These are phyloP conservation scores for Debaryomyces subglobosus DNA, from an alignment of 1,139 yeast species.

Conservation along the genomic window DNA sequence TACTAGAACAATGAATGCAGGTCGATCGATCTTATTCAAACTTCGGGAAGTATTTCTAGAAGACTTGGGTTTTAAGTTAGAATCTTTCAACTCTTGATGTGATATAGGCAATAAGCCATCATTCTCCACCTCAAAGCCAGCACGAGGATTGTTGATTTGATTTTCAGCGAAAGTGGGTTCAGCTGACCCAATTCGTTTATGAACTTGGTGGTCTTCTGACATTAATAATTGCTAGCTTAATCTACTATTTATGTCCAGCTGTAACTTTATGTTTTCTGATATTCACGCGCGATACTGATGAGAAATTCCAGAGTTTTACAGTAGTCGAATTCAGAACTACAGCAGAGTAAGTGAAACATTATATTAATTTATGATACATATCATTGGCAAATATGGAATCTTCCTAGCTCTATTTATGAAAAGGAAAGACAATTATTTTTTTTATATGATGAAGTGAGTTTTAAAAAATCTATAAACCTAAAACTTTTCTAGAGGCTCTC, in stretches of 20 bases:
- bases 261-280: background rate
- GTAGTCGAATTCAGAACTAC: background rate
- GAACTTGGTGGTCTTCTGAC: slow-evolving; percentile 7
- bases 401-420: slow-evolving; percentile 5
- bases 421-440: background rate
- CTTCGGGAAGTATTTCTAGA: slow-evolving; percentile 9
- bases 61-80: slow-evolving; percentile 13
- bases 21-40: slow-evolving; percentile 54
- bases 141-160: slow-evolving; percentile 24
- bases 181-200: slow-evolving; percentile 6
- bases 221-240: background rate
- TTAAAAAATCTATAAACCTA: slow-evolving; percentile 54
- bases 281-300: background rate
- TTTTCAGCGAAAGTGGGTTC: slow-evolving; percentile 16
- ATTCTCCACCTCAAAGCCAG: slow-evolving; percentile 33
- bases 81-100: slow-evolving; percentile 24
- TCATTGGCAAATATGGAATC: slow-evolving; percentile 3
- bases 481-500: slow-evolving; percentile 88
- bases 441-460: slow-evolving; percentile 1
- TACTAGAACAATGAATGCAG: slow-evolving; percentile 73
- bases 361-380: slow-evolving; percentile 9
- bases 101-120: slow-evolving; percentile 41
- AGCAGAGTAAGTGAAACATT: slow-evolving; percentile 1
- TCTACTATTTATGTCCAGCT: background rate
- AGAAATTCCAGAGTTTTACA: background rate